phyloP scores from a whole-genome alignment of 805 yeast genomes.

The Kluyveromyces siamensis region DNA sequence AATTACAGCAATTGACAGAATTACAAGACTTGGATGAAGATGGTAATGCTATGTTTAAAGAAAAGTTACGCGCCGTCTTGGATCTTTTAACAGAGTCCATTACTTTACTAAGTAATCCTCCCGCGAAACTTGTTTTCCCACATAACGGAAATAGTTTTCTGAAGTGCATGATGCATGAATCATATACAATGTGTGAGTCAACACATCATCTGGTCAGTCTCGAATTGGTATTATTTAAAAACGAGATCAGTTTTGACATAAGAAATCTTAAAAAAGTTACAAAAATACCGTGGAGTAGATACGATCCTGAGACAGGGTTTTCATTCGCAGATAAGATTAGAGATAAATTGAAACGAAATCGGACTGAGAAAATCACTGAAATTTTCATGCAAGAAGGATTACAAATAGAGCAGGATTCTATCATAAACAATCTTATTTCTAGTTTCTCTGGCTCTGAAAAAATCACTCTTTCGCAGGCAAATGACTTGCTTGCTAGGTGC shows the following conservation, averaged over 20 bases:
- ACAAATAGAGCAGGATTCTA: slow-evolving; percentile 23
- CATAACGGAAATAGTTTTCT: slow-evolving; percentile 36
- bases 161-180: slow-evolving; percentile 38
- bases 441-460: slow-evolving; percentile 25
- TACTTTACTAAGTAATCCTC: slow-evolving; percentile 38
- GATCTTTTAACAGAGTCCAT: slow-evolving; percentile 16
- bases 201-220: slow-evolving; percentile 35
- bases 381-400: slow-evolving; percentile 33
- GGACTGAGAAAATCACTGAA: slow-evolving; percentile 31
- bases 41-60: slow-evolving; percentile 24
- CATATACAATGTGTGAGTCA: slow-evolving; percentile 19
- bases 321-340: slow-evolving; percentile 53
- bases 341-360: slow-evolving; percentile 42
- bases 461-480: slow-evolving; percentile 31
- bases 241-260: slow-evolving; percentile 54
- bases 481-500: slow-evolving; percentile 52
- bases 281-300: slow-evolving; percentile 55
- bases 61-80: slow-evolving; percentile 13
- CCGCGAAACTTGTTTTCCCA: slow-evolving; percentile 51
- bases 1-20: slow-evolving; percentile 29
- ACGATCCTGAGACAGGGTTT: slow-evolving; percentile 36
- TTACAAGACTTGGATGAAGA: slow-evolving; percentile 19
- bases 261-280: slow-evolving; percentile 41
- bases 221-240: slow-evolving; percentile 51
- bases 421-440: slow-evolving; percentile 29